Conservation (phyloP, 2,329 filamentous ascomycete genomes). For the Talaromyces sp. region DNA sequence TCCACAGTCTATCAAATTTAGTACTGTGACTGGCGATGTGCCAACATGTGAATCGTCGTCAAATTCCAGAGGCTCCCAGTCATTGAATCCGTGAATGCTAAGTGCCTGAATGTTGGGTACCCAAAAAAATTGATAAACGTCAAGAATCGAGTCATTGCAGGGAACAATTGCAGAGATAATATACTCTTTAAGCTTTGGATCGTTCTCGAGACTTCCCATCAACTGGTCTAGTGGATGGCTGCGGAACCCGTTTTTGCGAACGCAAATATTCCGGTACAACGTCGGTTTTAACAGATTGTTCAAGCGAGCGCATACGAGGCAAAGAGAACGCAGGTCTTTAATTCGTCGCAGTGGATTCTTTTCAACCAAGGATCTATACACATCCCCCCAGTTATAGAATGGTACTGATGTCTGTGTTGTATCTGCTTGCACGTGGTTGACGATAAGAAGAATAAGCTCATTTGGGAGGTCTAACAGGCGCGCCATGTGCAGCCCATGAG, state of each 20-base stretch:
- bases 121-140: constrained; percentile 2
- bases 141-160: neutral
- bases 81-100: neutral
- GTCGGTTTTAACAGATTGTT: constrained; percentile 4
- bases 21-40: constrained; percentile 1
- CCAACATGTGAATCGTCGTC: constrained; percentile 7
- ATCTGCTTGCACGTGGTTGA: neutral
- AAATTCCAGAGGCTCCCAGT: constrained; percentile 5
- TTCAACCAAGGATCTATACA: neutral
- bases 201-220: neutral
- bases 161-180: constrained; percentile 8
- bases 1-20: constrained; percentile 18
- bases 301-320: constrained; percentile 5
- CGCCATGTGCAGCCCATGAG: constrained; percentile 3
- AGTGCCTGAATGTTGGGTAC: constrained; percentile 5
- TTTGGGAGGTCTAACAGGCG: constrained; percentile 7
- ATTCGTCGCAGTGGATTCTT: constrained; percentile 4
- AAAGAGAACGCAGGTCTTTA: constrained; percentile 10
- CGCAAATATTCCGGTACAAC: constrained; percentile 9
- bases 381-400: constrained; percentile 2
- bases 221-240: neutral
- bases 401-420: constrained; percentile 5
- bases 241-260: neutral
- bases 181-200: constrained; percentile 1
- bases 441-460: constrained; percentile 6